Base-by-base conservation (phyloP, 768 basidiomycete species). In the Suillus alpinus region DNA sequence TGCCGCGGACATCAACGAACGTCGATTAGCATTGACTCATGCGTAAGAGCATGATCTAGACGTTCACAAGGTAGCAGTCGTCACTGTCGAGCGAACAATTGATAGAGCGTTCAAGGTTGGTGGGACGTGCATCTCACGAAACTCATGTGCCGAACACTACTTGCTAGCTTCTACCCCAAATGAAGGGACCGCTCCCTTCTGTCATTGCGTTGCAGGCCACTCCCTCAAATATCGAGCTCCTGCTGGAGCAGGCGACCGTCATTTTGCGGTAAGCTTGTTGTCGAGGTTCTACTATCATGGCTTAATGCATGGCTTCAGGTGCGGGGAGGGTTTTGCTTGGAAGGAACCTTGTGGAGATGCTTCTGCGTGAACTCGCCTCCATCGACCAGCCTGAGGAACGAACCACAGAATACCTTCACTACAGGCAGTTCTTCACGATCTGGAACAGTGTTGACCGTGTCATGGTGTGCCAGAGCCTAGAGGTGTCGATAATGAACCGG, bases 21-120 rank as follows among this genome's bases (percentile, higher is more conserved):
- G 94, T 23, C 78, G 82, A 37, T 73, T 82, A 18, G 90, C 94
- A 0, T 77, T 98, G 16, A 83, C 82, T 4, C 83, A 88, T 23
- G 93, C 94, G 0, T 82, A 83, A 53, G 91, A 94, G 55, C 92
- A 96, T 59, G 92, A 92, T 10, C 79, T 99, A 2, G 89, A 98
- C 65, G 81, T 92, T 52, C 82, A 86, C 43, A 82, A 84, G 10
- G 95, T 98, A 13, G 94, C 95, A 0, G 73, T 86, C 18, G 86
- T 83, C 57, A 85, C 94, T 0, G 94, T 95, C 1, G 91, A 95
- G 68, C 77, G 83, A 58, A 89, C 88, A 3, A 85, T 92, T 14
- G 86, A 88, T 59, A 83, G 81, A 61, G 84, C 88, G 9, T 88
- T 94, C 67, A 78, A 82, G 66, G 86, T 87, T 63, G 26, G 76